Percentiles rank a stretch among this genome's conserved stretches.
Conservation (phyloP, 176 grass and related monocot genomes). For the Oryza nivara region DNA sequence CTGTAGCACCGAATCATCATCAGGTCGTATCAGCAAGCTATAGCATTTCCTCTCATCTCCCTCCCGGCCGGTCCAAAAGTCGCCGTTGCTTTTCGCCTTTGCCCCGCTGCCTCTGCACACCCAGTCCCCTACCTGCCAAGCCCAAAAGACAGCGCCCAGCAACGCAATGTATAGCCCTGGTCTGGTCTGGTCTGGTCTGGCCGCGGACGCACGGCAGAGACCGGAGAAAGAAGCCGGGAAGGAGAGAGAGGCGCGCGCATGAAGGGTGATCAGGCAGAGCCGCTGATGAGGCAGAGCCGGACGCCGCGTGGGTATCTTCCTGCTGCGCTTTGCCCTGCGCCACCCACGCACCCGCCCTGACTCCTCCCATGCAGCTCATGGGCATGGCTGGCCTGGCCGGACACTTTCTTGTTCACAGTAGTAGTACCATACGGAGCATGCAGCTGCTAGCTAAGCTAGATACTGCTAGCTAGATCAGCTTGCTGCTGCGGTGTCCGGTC, state of each 20-base stretch:
- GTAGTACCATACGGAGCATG: background rate
- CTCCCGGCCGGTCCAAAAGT: slow-evolving; percentile 43
- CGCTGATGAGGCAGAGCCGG: background rate
- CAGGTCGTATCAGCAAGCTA: background rate
- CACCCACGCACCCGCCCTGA: slow-evolving; percentile 7
- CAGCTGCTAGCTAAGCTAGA: background rate
- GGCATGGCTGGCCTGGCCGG: background rate
- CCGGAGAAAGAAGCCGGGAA: slow-evolving; percentile 7
- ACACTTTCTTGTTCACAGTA: background rate
- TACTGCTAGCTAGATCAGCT: background rate
- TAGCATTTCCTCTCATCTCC: background rate
- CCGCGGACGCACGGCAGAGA: background rate
- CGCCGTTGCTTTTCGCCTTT: slow-evolving; percentile 28
- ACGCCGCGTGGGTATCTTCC: slow-evolving; percentile 49
- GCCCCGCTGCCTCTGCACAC: background rate
- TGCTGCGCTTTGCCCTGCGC: slow-evolving; percentile 28
- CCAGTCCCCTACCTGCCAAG: slow-evolving; percentile 8
- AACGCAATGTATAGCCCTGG: background rate
- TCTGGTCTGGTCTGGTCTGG: background rate
- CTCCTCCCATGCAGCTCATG: slow-evolving; percentile 4
- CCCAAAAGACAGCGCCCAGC: slow-evolving; percentile 23
- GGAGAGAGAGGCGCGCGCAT: background rate
- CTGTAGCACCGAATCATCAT: background rate
- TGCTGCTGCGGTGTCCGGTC: too few relatives aligned
- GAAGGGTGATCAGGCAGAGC: background rate